Evolutionary conservation across 164 flowering plant genomes (phyloP).

Genomic region (Stephania cephalantha): DNA sequence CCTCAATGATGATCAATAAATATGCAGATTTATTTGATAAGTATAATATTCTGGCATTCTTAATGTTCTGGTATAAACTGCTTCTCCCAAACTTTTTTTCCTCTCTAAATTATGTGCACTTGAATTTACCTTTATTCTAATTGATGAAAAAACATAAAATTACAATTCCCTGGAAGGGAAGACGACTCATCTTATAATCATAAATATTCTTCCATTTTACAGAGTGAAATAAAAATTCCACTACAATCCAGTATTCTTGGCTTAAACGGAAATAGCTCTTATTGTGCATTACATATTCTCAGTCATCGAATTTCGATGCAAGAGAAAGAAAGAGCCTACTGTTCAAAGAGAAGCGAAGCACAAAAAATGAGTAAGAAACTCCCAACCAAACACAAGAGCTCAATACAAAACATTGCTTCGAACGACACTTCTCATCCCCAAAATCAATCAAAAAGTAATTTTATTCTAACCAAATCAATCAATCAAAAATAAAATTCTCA

Average conservation of each 20-base stretch:
- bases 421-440: neutral
- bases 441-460: neutral
- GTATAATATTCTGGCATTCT: neutral
- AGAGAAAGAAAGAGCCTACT: neutral
- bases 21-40: neutral
- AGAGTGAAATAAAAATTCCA: neutral
- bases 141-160: neutral
- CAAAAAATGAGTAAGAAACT: neutral
- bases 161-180: neutral
- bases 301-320: neutral
- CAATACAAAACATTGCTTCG: neutral
- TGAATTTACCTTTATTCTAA: neutral
- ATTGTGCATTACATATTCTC: neutral
- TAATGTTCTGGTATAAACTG: neutral
- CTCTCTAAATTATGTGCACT: neutral
- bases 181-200: neutral
- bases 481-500: neutral
- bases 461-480: neutral
- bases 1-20: neutral
- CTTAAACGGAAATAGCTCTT: neutral
- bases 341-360: neutral
- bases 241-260: neutral
- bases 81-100: neutral
- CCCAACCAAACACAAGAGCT: neutral
- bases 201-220: neutral